Conservation (phyloP, 2,329 filamentous ascomycete genomes). For the Venturiaceae sp. region DNA sequence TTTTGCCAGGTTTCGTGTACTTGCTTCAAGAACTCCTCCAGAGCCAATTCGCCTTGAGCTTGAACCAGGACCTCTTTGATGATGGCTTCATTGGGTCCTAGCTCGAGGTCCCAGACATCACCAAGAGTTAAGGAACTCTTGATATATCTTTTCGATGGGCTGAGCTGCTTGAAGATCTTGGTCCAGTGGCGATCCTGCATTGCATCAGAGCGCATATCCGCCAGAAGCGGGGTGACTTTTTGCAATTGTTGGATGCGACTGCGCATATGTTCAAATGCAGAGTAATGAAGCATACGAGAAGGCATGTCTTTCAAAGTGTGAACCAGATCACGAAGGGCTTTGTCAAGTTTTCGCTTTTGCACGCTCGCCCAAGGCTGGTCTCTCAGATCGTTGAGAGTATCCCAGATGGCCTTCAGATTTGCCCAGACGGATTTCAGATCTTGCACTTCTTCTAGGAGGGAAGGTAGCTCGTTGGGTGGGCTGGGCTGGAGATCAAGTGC, state of each 20-base stretch:
- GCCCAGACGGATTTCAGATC: slow-evolving; percentile 99
- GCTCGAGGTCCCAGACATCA: slow-evolving; percentile 95
- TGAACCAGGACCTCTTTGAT: slow-evolving; percentile 92
- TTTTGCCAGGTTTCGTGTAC: slow-evolving; percentile 96
- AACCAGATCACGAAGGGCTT: slow-evolving; percentile 81
- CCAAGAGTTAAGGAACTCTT: slow-evolving; percentile 92
- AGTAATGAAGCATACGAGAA: slow-evolving; percentile 96
- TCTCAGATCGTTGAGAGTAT: slow-evolving; percentile 84
- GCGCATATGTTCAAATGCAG: slow-evolving; percentile 98
- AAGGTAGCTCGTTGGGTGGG: slow-evolving; percentile 69
- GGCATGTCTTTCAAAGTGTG: slow-evolving; percentile 99
- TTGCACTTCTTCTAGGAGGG: slow-evolving; percentile 88
- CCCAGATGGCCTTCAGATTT: slow-evolving; percentile 91
- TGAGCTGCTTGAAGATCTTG: slow-evolving; percentile 94
- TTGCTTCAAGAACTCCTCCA: slow-evolving; percentile 94
- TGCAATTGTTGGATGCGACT: slow-evolving; percentile 77
- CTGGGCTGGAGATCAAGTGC: slow-evolving; percentile 80
- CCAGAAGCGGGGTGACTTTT: slow-evolving; percentile 81
- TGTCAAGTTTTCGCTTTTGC: slow-evolving; percentile 84
- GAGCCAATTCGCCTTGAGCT: slow-evolving; percentile 93
- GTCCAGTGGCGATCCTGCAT: slow-evolving; percentile 95
- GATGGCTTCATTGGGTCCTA: slow-evolving; percentile 74
- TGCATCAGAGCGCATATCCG: slow-evolving; percentile 91
- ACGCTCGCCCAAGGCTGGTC: slow-evolving; percentile 93
- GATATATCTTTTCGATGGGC: slow-evolving; percentile 87